phyloP scores from a whole-genome alignment of 768 basidiomycete genomes.

The Phanerochaete carnosa region DNA sequence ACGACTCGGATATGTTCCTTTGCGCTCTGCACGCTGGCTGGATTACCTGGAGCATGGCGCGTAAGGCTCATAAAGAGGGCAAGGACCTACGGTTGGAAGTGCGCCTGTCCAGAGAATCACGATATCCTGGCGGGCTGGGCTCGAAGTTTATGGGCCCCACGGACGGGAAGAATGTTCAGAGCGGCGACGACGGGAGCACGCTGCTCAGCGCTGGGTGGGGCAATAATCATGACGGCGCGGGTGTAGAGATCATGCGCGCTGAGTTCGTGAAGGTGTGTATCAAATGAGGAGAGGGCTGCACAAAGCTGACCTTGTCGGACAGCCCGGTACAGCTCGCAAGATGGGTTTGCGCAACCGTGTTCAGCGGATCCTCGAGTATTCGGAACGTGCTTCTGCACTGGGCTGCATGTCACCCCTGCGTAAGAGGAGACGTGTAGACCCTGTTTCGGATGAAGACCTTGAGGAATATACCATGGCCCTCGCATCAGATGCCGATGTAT shows the following conservation, averaged over 20 bases:
- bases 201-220: slow-evolving; percentile 60
- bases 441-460: not conserved
- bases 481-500: not conserved
- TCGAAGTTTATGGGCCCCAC: slow-evolving; percentile 10
- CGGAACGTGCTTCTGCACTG: slow-evolving; percentile 52
- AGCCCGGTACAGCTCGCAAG: slow-evolving; percentile 52
- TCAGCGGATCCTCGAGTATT: slow-evolving; percentile 67
- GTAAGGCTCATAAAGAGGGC: slow-evolving; percentile 34
- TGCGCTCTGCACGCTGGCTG: slow-evolving; percentile 67
- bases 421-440: slow-evolving; percentile 6
- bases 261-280: slow-evolving; percentile 58
- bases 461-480: not conserved
- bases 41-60: slow-evolving; percentile 40
- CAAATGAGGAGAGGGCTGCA: not conserved
- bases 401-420: not conserved
- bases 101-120: slow-evolving; percentile 38
- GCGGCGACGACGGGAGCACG: slow-evolving; percentile 24
- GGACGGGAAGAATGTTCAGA: not conserved
- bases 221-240: slow-evolving; percentile 75
- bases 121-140: slow-evolving; percentile 43
- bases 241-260: slow-evolving; percentile 65
- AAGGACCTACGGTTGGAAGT: slow-evolving; percentile 41
- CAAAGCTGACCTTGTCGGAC: not conserved
- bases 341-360: slow-evolving; percentile 61
- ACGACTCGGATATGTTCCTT: slow-evolving; percentile 70